Conservation (phyloP, 176 grass and related monocot species). For the Phyllostachys edulis region DNA sequence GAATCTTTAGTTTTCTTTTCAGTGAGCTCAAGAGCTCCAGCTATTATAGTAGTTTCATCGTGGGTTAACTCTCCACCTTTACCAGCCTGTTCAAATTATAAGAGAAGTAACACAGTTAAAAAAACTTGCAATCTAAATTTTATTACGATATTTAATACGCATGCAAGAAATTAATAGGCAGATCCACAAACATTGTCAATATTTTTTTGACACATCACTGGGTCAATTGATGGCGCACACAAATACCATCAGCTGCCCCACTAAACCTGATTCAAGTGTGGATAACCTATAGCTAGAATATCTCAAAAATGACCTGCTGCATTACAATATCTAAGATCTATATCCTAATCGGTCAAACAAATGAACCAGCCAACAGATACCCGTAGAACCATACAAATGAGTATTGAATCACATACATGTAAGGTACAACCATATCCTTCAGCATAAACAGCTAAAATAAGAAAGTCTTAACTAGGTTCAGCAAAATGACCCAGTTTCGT, state of each 20-base stretch:
- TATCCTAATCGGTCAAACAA: neutral
- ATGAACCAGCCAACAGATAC: neutral
- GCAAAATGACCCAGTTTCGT: neutral
- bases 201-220: neutral
- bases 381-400: neutral
- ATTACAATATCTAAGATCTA: neutral
- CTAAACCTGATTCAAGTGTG: neutral
- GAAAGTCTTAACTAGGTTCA: neutral
- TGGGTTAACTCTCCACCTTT: conserved; percentile 98
- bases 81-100: conserved; percentile 59
- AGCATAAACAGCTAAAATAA: neutral
- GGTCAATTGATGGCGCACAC: neutral
- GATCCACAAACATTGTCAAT: neutral
- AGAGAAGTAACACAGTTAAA: neutral
- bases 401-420: neutral
- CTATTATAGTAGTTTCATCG: conserved; percentile 97
- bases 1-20: conserved; percentile 86
- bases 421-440: neutral
- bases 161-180: neutral
- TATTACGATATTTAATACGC: neutral
- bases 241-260: neutral
- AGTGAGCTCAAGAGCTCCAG: conserved; percentile 91
- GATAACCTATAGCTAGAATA: neutral
- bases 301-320: neutral
- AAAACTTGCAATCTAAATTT: neutral